Base-by-base conservation (phyloP, 768 basidiomycete species). In the Boletus pseudo-olivaceus region DNA sequence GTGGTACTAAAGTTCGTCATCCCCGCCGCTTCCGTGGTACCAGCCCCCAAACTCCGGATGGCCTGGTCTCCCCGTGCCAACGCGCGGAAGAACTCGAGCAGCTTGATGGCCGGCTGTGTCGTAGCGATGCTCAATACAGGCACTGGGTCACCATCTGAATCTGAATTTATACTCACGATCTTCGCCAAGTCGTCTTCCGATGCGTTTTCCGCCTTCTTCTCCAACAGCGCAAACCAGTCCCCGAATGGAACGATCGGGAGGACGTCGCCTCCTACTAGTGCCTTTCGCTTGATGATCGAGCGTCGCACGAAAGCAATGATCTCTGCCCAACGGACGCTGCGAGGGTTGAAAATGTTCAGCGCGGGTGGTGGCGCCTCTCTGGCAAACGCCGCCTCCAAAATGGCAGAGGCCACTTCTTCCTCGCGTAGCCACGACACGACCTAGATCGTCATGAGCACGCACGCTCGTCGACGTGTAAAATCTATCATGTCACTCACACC, bases 391-490 rank as follows among this genome's bases (percentile, higher is more conserved):
- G 63, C 45, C 54, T 75, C 67, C 11, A 73, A 38, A 7, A 78
- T 59, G 0, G 69, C 67, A 34, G 64, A 15, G 0, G 76, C 73
- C 0, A 72, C 76, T 2, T 68, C 62, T 57, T 78, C 70, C 49
- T 72, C 67, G 0, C 78, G 75, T 5, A 80, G 43, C 79, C 78
- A 79, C 0, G 75, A 75, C 11, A 75, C 63, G 6, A 57, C 53
- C 76, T 78, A 34, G 3, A 6, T 11, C 14, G 7, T 19, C 33
- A 27, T 56, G 7, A 56, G 23, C 23, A 46, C 14, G 1, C 27
- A 29, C 23, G 17, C 17, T n/a, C 26, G 7, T 32, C 29, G 15
- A 30, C 1, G 8, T 7, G 17, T n/a, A 7, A 4, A 7, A 32
- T 12, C 11, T 4, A n/a, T 12, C 15, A 6, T 30, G 14, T 6